Evolutionary conservation across 164 flowering plant genomes (phyloP).

Genomic region (Liriodendron chinense): DNA sequence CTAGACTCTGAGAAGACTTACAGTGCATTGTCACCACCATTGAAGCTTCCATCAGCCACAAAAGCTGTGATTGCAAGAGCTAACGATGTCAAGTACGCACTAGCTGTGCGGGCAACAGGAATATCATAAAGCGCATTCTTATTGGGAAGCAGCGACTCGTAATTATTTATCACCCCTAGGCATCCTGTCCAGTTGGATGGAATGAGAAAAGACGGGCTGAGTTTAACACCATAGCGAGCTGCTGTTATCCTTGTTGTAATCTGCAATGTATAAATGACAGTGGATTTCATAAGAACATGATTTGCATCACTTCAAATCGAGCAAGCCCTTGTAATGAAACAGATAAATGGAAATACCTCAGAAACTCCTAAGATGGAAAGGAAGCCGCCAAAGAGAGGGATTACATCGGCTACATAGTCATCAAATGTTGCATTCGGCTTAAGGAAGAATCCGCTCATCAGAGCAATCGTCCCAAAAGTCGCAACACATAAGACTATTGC

Average conservation of each 20-base stretch:
- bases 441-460: constrained; percentile 88
- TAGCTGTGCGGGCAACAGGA: constrained; percentile 93
- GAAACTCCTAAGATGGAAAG: constrained; percentile 83
- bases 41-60: constrained; percentile 88
- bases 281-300: neutral
- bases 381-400: constrained; percentile 91
- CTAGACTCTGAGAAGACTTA: constrained; percentile 29
- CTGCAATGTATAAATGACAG: constrained; percentile 35
- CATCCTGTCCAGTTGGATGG: constrained; percentile 99
- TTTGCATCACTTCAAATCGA: neutral
- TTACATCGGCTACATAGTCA: constrained; percentile 80
- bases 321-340: neutral
- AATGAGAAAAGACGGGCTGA: constrained; percentile 91
- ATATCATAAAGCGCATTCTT: constrained; percentile 94
- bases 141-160: constrained; percentile 85
- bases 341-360: constrained; percentile 52
- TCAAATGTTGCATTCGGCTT: constrained; percentile 89
- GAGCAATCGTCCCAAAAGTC: constrained; percentile 85
- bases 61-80: constrained; percentile 79
- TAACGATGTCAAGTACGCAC: constrained; percentile 87
- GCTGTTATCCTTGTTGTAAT: constrained; percentile 85
- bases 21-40: constrained; percentile 98
- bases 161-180: constrained; percentile 91
- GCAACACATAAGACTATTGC: constrained; percentile 69
- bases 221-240: constrained; percentile 79